Percentiles rank a stretch among this genome's conserved stretches.
Evolutionary conservation across 176 grass and related monocot species (phyloP).

Genomic region (Echinochloa phyllopogon): DNA sequence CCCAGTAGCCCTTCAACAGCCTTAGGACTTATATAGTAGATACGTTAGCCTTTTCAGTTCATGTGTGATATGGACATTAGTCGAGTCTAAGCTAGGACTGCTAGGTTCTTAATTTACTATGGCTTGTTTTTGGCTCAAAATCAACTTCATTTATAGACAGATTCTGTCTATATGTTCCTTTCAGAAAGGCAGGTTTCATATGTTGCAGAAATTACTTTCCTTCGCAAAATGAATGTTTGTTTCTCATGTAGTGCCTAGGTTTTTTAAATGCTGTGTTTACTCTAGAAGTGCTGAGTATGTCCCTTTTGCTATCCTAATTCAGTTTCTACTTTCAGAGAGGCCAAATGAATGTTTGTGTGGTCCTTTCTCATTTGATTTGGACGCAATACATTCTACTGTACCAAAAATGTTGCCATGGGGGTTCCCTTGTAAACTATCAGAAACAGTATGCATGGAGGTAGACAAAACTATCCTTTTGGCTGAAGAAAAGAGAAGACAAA

Average conservation of each 20-base stretch:
- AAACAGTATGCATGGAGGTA: constrained; percentile 70
- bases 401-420: constrained; percentile 70
- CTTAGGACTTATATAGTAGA: constrained; percentile 20
- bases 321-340: constrained; percentile 54
- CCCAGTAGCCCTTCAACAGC: neutral
- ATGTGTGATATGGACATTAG: neutral
- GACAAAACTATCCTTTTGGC: constrained; percentile 71
- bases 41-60: neutral
- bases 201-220: constrained; percentile 16
- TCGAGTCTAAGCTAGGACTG: neutral
- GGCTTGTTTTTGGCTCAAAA: constrained; percentile 16
- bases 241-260: constrained; percentile 13
- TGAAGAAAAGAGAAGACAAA: constrained; percentile 60
- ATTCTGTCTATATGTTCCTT: constrained; percentile 16
- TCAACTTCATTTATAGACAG: constrained; percentile 20
- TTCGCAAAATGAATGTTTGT: neutral
- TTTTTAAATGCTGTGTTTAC: constrained; percentile 18
- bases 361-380: constrained; percentile 49
- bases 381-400: constrained; percentile 50
- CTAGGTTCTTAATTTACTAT: constrained; percentile 20
- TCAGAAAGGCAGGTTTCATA: neutral
- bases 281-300: constrained; percentile 1
- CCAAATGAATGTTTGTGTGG: constrained; percentile 26
- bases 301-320: constrained; percentile 22
- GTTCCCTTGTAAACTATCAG: constrained; percentile 87